Evolutionary conservation across 83 land plant species (phyloP).

Genomic region (Thuja plicata): DNA sequence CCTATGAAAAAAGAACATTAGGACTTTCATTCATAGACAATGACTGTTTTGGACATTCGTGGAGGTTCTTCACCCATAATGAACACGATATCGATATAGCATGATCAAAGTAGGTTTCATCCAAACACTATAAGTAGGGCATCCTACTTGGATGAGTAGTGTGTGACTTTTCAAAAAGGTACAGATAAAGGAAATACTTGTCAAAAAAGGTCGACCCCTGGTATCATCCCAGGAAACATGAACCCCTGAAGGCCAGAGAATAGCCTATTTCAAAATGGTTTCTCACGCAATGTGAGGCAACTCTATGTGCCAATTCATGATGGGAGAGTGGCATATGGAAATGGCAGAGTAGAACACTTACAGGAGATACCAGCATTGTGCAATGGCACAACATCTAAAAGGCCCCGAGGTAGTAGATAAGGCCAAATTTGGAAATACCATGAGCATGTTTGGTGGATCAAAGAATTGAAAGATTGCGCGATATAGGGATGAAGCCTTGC

Average conservation of each 20-base stretch:
- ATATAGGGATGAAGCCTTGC: too few species aligned
- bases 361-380: neutral
- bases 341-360: neutral
- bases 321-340: slow-evolving; percentile 1
- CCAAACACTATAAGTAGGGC: neutral
- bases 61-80: neutral
- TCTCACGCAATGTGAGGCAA: slow-evolving; percentile 1
- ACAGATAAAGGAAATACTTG: neutral
- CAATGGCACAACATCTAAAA: neutral
- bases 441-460: neutral
- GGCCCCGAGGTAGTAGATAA: slow-evolving; percentile 7
- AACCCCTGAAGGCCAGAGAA: neutral
- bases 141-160: neutral
- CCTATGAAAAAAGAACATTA: neutral
- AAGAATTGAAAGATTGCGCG: too few species aligned
- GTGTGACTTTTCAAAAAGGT: neutral
- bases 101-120: neutral
- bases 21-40: slow-evolving; percentile 6
- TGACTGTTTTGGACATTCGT: neutral
- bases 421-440: neutral
- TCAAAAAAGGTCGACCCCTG: neutral
- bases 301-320: slow-evolving; percentile 26
- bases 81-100: neutral
- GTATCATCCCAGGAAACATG: slow-evolving; percentile 8
- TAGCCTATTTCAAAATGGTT: slow-evolving; percentile 1